Evolutionary conservation across 805 yeast genomes (phyloP).

Genomic region (Tetrapisispora taiwanensis): DNA sequence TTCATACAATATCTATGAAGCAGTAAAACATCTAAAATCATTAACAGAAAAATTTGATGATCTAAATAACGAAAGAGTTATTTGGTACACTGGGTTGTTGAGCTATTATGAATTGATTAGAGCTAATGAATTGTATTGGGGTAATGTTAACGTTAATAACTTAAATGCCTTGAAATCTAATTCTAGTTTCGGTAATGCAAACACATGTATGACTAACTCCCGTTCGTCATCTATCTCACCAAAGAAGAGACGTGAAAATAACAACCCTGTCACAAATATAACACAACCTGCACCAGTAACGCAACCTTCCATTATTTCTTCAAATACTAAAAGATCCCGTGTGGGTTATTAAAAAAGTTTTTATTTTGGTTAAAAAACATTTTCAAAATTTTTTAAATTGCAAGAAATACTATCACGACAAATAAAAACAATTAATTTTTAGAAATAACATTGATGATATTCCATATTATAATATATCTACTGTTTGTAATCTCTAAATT

Average conservation of each 20-base stretch:
- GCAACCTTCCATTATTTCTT: background rate
- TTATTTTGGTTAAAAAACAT: too few relatives aligned
- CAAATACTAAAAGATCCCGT: conserved; percentile 4
- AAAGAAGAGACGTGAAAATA: conserved; percentile 1
- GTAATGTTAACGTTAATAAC: conserved; percentile 1
- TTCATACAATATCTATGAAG: conserved; percentile 16
- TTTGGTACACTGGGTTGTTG: conserved; percentile 18
- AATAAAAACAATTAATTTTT: background rate
- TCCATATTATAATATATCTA: background rate
- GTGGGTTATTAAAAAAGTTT: background rate
- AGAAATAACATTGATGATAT: background rate
- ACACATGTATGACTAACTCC: background rate
- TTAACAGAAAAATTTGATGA: conserved; percentile 12
- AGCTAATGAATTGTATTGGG: conserved; percentile 13
- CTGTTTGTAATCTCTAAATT: background rate
- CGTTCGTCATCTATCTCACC: conserved; percentile 1
- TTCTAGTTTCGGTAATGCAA: background rate
- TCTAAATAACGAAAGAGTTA: conserved; percentile 14
- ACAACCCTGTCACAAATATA: background rate
- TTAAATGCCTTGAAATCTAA: background rate
- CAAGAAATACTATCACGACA: background rate
- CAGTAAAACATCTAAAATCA: conserved; percentile 21
- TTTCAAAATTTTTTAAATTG: too few relatives aligned
- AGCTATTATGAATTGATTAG: conserved; percentile 18
- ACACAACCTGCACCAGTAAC: background rate